These are phyloP conservation scores for Wickerhamomyces canadensis DNA, from an alignment of 805 yeast species.

Conservation along the genomic window DNA sequence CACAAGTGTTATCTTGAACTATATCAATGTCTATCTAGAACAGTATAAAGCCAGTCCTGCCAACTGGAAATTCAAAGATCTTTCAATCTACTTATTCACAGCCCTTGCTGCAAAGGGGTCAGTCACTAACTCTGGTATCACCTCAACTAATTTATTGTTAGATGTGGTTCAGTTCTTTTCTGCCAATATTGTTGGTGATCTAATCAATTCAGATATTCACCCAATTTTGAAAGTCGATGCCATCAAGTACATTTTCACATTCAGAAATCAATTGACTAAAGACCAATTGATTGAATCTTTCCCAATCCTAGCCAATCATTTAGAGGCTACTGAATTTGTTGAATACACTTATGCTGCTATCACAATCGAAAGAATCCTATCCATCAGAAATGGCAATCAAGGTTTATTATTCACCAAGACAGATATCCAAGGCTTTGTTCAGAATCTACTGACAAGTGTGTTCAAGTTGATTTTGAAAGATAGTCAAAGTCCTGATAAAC, in stretches of 20 bases:
- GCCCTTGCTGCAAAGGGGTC: slow-evolving; percentile 90
- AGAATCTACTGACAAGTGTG: slow-evolving; percentile 57
- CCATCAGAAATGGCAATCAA: slow-evolving; percentile 59
- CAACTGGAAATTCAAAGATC: slow-evolving; percentile 83
- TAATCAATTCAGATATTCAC: slow-evolving; percentile 51
- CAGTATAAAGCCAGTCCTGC: slow-evolving; percentile 37
- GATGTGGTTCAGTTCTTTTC: slow-evolving; percentile 86
- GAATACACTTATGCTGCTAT: slow-evolving; percentile 92
- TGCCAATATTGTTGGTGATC: slow-evolving; percentile 75
- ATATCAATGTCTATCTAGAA: slow-evolving; percentile 63
- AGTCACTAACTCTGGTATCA: slow-evolving; percentile 79
- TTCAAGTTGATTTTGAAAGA: slow-evolving; percentile 60
- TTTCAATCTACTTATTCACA: slow-evolving; percentile 79
- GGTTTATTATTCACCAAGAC: slow-evolving; percentile 60
- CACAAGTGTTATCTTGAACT: slow-evolving; percentile 68
- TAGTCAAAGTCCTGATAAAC: slow-evolving; percentile 71
- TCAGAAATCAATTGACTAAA: slow-evolving; percentile 89
- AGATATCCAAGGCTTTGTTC: slow-evolving; percentile 63
- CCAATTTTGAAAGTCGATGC: slow-evolving; percentile 90
- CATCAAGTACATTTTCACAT: slow-evolving; percentile 80
- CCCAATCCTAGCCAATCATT: slow-evolving; percentile 70
- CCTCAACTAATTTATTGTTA: slow-evolving; percentile 76
- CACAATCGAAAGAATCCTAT: slow-evolving; percentile 81
- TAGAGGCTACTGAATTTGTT: slow-evolving; percentile 63
- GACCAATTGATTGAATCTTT: slow-evolving; percentile 74